Conservation (phyloP, 1,139 yeast genomes). For the Yamadazyma atmosphaerica region DNA sequence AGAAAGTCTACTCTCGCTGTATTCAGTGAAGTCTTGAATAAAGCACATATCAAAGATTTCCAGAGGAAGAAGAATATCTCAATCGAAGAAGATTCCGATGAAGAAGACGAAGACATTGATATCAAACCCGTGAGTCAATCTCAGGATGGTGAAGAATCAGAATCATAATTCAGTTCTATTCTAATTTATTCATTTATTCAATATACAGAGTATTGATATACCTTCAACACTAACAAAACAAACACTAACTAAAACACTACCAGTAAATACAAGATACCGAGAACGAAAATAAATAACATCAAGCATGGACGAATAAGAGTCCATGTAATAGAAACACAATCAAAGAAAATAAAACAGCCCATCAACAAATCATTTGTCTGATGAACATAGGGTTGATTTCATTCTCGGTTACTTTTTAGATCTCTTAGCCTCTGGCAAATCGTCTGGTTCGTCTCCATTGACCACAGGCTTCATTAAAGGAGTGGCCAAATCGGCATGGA, state of each 20-base stretch:
- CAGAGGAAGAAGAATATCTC: conserved; percentile 56
- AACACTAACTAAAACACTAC: background rate
- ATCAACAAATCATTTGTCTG: conserved; percentile 1
- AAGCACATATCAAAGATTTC: conserved; percentile 88
- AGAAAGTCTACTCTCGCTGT: conserved; percentile 39
- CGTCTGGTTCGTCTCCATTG: conserved; percentile 10
- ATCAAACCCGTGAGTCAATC: background rate
- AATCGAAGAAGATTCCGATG: conserved; percentile 37
- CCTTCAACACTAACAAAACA: no score
- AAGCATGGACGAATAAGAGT: background rate
- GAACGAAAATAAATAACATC: conserved; percentile 2
- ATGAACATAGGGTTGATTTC: background rate
- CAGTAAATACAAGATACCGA: background rate
- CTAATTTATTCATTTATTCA: no score
- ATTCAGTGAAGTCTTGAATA: conserved; percentile 62
- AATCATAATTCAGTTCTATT: no score
- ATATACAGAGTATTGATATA: no score
- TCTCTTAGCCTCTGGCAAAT: conserved; percentile 12
- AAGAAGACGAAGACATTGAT: conserved; percentile 21
- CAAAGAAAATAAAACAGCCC: no score
- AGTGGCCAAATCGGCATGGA: conserved; percentile 36
- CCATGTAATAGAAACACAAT: no score
- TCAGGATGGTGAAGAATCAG: background rate
- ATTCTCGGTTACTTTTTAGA: conserved; percentile 3
- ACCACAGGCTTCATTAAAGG: conserved; percentile 21